Evolutionary conservation across 805 yeast species (phyloP).

Genomic region (Metschnikowia chrysomelidarum): DNA sequence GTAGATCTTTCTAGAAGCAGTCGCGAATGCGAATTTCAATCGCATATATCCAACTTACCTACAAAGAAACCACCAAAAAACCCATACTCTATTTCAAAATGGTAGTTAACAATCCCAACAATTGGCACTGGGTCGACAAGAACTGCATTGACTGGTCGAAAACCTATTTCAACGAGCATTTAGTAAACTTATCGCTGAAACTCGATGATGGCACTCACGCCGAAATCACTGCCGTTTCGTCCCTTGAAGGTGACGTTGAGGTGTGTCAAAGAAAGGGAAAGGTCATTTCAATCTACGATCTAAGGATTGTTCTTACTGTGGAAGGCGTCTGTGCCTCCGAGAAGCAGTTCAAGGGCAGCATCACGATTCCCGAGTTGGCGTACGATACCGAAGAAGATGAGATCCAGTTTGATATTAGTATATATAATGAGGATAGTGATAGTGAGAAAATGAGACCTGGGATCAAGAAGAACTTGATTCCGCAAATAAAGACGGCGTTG

Average conservation of each 20-base stretch:
- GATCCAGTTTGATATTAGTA: conserved; percentile 75
- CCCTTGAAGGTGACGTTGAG: conserved; percentile 93
- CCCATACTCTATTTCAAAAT: conserved; percentile 34
- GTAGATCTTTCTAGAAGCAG: conserved; percentile 8
- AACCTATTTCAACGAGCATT: conserved; percentile 62
- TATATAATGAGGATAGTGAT: conserved; percentile 51
- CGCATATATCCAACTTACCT: too few relatives aligned
- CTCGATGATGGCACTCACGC: conserved; percentile 30
- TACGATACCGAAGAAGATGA: conserved; percentile 88
- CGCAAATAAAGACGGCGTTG: conserved; percentile 62
- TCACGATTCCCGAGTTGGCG: conserved; percentile 87
- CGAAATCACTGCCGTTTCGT: conserved; percentile 45
- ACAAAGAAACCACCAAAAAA: too few relatives aligned
- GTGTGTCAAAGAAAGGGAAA: conserved; percentile 97
- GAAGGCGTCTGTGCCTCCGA: conserved; percentile 37
- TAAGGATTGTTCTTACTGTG: conserved; percentile 62
- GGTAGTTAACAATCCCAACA: conserved; percentile 96
- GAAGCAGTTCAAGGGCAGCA: conserved; percentile 58
- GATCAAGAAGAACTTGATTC: conserved; percentile 55
- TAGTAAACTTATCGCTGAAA: conserved; percentile 47
- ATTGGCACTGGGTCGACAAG: conserved; percentile 99
- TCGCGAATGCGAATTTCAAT: too few relatives aligned
- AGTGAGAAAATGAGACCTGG: conserved; percentile 52
- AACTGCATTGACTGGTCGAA: conserved; percentile 93
- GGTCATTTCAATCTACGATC: conserved; percentile 86